Conservation (phyloP, 1,284 basidiomycete genomes). For the Fomes fomentarius region DNA sequence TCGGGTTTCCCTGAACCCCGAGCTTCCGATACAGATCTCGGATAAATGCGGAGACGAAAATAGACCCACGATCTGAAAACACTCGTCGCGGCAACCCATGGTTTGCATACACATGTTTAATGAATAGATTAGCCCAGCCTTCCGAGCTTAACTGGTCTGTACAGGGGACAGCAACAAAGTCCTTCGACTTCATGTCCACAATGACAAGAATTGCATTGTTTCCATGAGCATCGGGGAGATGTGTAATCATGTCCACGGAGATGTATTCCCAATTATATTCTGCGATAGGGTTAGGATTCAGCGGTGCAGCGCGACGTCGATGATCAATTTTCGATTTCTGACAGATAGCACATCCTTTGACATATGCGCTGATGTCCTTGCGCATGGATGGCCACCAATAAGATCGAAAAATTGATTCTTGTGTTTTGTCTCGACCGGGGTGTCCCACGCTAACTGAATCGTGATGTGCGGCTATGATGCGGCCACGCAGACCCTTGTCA, state of each 20-base stretch:
- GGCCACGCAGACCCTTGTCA: neutral
- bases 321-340: conserved; percentile 27
- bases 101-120: conserved; percentile 26
- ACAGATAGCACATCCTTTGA: conserved; percentile 43
- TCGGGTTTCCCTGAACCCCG: conserved; percentile 10
- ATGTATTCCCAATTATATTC: conserved; percentile 21
- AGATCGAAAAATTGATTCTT: conserved; percentile 5
- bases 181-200: conserved; percentile 8
- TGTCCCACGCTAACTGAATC: conserved; percentile 9
- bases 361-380: conserved; percentile 35
- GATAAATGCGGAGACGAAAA: conserved; percentile 32
- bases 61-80: conserved; percentile 39
- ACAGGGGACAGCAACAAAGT: conserved; percentile 4
- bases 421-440: conserved; percentile 6
- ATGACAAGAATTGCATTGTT: conserved; percentile 29
- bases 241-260: conserved; percentile 40
- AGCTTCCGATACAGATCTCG: conserved; percentile 8
- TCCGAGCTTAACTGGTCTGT: conserved; percentile 10
- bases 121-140: conserved; percentile 2
- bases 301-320: conserved; percentile 31
- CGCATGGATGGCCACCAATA: conserved; percentile 44
- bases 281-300: conserved; percentile 6
- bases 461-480: conserved; percentile 5
- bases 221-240: conserved; percentile 36
- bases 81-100: conserved; percentile 34